Percentiles rank a stretch among this genome's conserved stretches.
These are phyloP conservation scores for Plectosphaerella cucumerina DNA, from an alignment of 2,329 filamentous ascomycete genomes.

Conservation along the genomic window DNA sequence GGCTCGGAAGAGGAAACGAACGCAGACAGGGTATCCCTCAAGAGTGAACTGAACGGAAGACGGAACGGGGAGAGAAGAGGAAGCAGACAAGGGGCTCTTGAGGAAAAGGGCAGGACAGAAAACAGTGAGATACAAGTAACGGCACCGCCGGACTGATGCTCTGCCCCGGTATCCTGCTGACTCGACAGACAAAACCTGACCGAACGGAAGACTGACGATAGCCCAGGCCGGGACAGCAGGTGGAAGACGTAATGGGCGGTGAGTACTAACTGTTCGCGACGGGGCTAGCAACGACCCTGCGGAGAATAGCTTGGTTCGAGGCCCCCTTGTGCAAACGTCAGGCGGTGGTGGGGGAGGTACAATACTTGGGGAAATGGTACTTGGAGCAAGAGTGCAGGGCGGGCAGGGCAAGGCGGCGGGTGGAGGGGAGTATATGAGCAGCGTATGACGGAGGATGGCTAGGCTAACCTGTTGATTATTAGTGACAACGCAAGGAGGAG, in stretches of 20 bases:
- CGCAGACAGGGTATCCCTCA: no score
- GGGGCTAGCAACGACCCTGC: background rate
- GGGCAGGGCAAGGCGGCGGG: background rate
- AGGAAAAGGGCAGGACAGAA: background rate
- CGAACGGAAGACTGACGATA: background rate
- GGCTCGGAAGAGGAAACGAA: no score
- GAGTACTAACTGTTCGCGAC: background rate
- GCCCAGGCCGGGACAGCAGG: background rate
- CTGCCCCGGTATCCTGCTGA: no score
- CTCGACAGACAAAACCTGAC: no score
- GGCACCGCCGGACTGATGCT: no score
- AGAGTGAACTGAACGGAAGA: background rate
- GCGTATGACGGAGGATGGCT: background rate
- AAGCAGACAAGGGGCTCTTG: no score
- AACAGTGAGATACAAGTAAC: background rate
- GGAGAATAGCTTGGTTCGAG: background rate
- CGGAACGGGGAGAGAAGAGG: background rate
- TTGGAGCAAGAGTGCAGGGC: no score
- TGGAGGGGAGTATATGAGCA: background rate
- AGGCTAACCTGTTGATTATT: background rate
- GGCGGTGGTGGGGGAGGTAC: background rate
- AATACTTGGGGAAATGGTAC: no score
- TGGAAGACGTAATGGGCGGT: slow-evolving; percentile 3
- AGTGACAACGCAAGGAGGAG: background rate
- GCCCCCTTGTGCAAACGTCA: background rate